Conservation (phyloP, 1,284 basidiomycete species). For the Leccinum pallidistipes region DNA sequence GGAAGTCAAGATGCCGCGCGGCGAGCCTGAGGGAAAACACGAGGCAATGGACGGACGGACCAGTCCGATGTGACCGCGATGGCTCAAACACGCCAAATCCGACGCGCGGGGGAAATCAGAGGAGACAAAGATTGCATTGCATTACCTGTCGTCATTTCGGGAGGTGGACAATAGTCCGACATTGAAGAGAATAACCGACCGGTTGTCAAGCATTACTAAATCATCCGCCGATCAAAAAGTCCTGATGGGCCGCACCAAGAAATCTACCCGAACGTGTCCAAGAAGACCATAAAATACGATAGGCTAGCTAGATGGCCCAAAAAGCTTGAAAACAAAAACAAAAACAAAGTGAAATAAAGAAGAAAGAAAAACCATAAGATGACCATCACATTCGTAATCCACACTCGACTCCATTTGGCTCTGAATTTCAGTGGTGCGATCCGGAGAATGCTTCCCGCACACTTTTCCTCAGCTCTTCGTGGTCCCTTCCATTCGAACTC, state of each 20-base stretch:
- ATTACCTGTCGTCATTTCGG: background rate
- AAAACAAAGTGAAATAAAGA: background rate
- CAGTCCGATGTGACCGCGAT: slow-evolving; percentile 5
- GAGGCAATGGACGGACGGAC: slow-evolving; percentile 22
- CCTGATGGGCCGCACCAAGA: background rate
- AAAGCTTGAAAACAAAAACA: background rate
- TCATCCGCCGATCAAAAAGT: slow-evolving; percentile 1
- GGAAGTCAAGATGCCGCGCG: slow-evolving; percentile 13
- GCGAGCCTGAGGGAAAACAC: slow-evolving; percentile 21
- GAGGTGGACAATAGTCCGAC: slow-evolving; percentile 2
- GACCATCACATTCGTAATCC: background rate
- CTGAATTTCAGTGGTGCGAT: slow-evolving; percentile 42
- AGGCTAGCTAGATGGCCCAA: slow-evolving; percentile 1
- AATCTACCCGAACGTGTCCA: background rate
- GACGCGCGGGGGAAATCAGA: background rate
- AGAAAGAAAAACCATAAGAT: background rate
- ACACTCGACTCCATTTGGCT: background rate
- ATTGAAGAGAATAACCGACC: background rate
- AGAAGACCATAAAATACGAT: slow-evolving; percentile 19
- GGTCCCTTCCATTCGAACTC: slow-evolving; percentile 58
- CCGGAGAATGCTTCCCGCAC: slow-evolving; percentile 75
- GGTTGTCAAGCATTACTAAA: background rate
- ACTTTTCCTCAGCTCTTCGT: slow-evolving; percentile 77
- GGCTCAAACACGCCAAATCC: background rate
- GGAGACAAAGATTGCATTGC: background rate